These are phyloP conservation scores for Globisporangium viniferum DNA, from an alignment of 352 stramenopile genomes.

Conservation along the genomic window DNA sequence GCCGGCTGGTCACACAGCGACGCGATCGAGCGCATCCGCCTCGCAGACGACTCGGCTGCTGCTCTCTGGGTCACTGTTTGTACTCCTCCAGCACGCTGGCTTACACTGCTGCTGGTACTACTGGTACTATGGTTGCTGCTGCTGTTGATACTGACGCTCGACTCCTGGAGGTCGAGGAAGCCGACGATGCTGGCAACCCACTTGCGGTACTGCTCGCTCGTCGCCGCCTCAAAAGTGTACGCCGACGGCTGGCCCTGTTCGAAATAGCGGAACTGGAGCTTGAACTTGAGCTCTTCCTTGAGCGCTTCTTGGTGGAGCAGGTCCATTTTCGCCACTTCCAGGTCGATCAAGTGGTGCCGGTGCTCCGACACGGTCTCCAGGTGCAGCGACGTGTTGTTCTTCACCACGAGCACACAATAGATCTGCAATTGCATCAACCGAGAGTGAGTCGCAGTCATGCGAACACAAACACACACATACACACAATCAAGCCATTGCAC, in stretches of 20 bases:
- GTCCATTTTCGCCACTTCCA: conserved; percentile 37
- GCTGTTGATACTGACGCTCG: neutral
- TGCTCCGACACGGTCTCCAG: conserved; percentile 40
- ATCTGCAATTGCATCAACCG: conserved; percentile 24
- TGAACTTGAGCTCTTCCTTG: conserved; percentile 38
- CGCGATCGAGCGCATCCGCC: conserved; percentile 14
- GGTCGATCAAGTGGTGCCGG: conserved; percentile 29
- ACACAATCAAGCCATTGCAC: conserved; percentile 1
- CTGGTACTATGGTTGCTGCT: conserved; percentile 2
- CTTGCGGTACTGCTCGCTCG: conserved; percentile 24
- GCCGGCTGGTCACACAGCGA: conserved; percentile 7
- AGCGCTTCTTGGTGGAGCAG: conserved; percentile 28
- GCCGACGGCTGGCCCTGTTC: conserved; percentile 10
- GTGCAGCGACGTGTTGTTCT: conserved; percentile 25
- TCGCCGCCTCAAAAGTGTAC: conserved; percentile 36
- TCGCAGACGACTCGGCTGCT: neutral
- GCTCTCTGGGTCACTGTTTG: neutral
- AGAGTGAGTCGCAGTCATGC: neutral
- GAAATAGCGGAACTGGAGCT: conserved; percentile 19
- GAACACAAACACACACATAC: neutral
- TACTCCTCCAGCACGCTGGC: neutral
- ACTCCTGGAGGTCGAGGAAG: conserved; percentile 2
- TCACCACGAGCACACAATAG: conserved; percentile 40
- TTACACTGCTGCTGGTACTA: neutral
- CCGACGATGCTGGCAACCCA: conserved; percentile 38